Base-by-base conservation (phyloP, 2,329 filamentous ascomycete species). In the Claviceps sorghi region DNA sequence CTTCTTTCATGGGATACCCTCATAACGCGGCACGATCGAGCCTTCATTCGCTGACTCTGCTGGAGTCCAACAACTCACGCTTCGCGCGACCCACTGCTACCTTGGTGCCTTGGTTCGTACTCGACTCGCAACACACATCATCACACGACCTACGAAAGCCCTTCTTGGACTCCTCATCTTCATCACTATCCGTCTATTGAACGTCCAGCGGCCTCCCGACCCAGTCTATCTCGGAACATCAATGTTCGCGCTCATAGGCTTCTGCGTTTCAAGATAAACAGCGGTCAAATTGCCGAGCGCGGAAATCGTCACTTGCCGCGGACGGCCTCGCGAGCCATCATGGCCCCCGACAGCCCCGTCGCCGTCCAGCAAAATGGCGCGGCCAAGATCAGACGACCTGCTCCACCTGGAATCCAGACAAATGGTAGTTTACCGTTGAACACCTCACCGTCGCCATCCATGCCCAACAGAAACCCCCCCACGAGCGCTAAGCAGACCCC, bases 321-420 rank as follows among this genome's bases (percentile, higher is more conserved):
- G 46, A 51, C 53, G 53, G 48, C 53, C 49, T 45, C 48, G 51
- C 51, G 43, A 53, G 58, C 62, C 62, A 65, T 62, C 58, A 81
- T 81, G 78, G 76, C 76, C 64, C 76, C 78, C 56, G 72, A 76
- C 61, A 74, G 76, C 62, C 72, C 75, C 54, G 69, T 72, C 53
- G 58, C 62, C 53, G 59, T 62, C 50, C 69, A 69, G 59, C 70
- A 71, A 54, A 67, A 68, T 62, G 69, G 66, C 59, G 61, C 67
- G 58, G 65, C 65, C 58, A 88, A 88, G 69, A 76, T 79, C 57
- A 88, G 88, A 69, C 82, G 83, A 38, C 82, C 81, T 55, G 72
- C 78, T 50, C 80, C 81, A 40, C 75, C 82, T 47, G 77, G 80
- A 45, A 78, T 84, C 53, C 82, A 84, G 64, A 77, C 80, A 55